A percentile compares a stretch with the other conserved stretches of the same genome.
Conservation (phyloP, 106 monocot species). For the Chionographis japonica region DNA sequence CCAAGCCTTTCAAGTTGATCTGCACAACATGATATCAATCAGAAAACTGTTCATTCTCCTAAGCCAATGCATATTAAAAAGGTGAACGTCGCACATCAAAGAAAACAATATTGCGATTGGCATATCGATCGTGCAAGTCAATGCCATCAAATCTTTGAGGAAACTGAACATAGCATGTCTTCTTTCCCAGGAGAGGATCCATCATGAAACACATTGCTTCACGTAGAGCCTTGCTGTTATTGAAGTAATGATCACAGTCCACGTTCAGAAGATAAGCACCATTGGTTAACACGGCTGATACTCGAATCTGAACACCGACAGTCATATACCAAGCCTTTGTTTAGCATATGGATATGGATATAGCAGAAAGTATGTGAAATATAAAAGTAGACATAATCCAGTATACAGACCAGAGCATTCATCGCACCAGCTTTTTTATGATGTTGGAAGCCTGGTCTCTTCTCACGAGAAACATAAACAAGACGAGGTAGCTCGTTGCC, state of each 20-base stretch:
- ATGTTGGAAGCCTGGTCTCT: slow-evolving; percentile 32
- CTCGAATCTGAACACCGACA: slow-evolving; percentile 12
- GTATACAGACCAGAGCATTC: slow-evolving; percentile 24
- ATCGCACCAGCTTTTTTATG: slow-evolving; percentile 36
- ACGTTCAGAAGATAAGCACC: slow-evolving; percentile 25
- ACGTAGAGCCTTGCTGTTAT: slow-evolving; percentile 26
- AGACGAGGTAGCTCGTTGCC: slow-evolving; percentile 31
- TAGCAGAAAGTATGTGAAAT: background rate
- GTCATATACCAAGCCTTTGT: background rate
- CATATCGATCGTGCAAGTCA: too few species aligned
- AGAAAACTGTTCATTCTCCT: background rate
- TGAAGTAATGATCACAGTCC: slow-evolving; percentile 35
- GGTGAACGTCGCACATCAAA: too few species aligned
- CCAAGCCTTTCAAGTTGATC: background rate
- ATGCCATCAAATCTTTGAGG: too few species aligned
- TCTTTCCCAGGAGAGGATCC: too few species aligned
- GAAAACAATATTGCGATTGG: too few species aligned
- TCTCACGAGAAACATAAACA: slow-evolving; percentile 32
- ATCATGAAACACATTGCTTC: slow-evolving; percentile 28
- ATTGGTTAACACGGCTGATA: slow-evolving; percentile 30
- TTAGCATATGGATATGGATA: background rate
- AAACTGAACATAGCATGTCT: too few species aligned
- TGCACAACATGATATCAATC: too few species aligned
- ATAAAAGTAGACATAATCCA: background rate
- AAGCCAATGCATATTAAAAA: background rate